A percentile compares a stretch with the other conserved stretches of the same genome.
Conservation (phyloP, 179 eudicot genomes). For the Drosera spatulata region DNA sequence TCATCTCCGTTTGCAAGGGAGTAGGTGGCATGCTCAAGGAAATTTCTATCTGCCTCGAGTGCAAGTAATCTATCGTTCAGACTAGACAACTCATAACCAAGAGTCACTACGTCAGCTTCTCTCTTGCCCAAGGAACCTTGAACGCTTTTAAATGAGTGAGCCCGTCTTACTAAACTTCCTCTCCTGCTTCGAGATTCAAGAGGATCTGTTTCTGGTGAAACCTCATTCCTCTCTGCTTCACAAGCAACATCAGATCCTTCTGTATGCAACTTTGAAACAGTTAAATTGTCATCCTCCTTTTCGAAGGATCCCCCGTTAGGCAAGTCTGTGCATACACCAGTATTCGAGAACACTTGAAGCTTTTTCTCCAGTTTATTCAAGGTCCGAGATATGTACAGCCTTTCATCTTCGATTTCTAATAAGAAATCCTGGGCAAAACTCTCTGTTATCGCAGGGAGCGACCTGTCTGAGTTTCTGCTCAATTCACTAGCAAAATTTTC, state of each 20-base stretch:
- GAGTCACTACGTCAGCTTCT: too few species aligned
- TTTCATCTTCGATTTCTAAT: conserved; percentile 38
- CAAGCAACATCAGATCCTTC: conserved; percentile 11
- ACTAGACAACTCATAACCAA: too few species aligned
- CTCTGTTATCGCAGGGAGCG: neutral
- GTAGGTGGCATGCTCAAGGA: too few species aligned
- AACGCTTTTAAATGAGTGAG: too few species aligned
- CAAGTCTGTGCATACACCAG: conserved; percentile 13
- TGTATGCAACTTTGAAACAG: conserved; percentile 10
- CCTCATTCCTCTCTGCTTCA: conserved; percentile 12
- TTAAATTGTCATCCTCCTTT: conserved; percentile 8
- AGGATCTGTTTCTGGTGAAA: conserved; percentile 4
- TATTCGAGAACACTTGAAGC: conserved; percentile 24
- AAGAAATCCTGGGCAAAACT: conserved; percentile 10
- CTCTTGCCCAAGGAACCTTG: too few species aligned
- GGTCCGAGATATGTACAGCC: conserved; percentile 22
- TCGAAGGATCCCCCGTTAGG: conserved; percentile 10
- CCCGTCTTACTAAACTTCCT: too few species aligned
- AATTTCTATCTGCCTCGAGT: too few species aligned
- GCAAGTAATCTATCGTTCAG: too few species aligned
- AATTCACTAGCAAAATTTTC: neutral
- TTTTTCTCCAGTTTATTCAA: conserved; percentile 42
- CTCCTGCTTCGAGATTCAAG: neutral
- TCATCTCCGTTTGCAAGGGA: too few species aligned
- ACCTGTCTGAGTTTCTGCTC: too few species aligned